Conservation (phyloP, 2,329 filamentous ascomycete species). For the Penicillium sp. region DNA sequence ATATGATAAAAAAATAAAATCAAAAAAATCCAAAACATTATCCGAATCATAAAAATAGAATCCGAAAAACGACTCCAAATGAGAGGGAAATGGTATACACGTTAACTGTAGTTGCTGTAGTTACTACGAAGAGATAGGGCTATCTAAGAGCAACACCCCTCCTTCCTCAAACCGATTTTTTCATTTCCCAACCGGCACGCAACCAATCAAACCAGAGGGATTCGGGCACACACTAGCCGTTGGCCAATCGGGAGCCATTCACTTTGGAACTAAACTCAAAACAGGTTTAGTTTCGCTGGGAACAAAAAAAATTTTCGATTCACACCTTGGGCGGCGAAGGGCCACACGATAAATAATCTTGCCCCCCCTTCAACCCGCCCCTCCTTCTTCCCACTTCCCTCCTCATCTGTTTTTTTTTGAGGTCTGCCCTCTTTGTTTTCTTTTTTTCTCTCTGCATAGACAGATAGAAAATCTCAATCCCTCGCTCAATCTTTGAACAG, state of each 20-base stretch:
- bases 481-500: slow-evolving; percentile 27
- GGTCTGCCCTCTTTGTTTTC: slow-evolving; percentile 36
- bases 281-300: slow-evolving; percentile 6
- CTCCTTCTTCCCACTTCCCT: slow-evolving; percentile 25
- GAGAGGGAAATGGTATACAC: background rate
- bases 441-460: slow-evolving; percentile 34
- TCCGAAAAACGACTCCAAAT: background rate
- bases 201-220: slow-evolving; percentile 12
- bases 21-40: background rate
- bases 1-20: background rate
- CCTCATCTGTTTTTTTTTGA: slow-evolving; percentile 28
- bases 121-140: too few relatives aligned
- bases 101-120: background rate
- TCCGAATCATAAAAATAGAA: background rate
- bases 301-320: slow-evolving; percentile 27
- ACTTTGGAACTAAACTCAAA: background rate
- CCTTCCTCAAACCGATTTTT: background rate
- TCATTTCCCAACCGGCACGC: background rate
- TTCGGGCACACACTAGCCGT: background rate
- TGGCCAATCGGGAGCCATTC: slow-evolving; percentile 5
- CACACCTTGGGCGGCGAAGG: slow-evolving; percentile 29
- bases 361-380: slow-evolving; percentile 26
- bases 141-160: background rate
- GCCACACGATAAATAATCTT: slow-evolving; percentile 44
- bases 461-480: slow-evolving; percentile 25